A percentile compares a stretch with the other conserved stretches of the same genome.
phyloP scores from a whole-genome alignment of 495 filamentous ascomycete genomes.

The Apiosordaria backusii region DNA sequence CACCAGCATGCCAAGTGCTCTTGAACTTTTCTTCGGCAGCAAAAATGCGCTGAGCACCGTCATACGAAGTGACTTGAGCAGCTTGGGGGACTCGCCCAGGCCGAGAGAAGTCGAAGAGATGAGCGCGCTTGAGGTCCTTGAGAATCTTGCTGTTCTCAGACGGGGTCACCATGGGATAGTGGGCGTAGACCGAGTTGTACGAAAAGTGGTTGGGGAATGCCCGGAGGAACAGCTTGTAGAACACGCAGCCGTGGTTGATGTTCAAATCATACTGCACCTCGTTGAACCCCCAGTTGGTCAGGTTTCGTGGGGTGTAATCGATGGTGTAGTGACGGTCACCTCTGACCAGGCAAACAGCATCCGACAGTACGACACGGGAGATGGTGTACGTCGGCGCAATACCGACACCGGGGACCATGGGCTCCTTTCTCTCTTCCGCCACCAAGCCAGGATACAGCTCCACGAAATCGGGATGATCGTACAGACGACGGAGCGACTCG shows the following conservation, averaged over 20 bases:
- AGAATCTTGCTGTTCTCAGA: slow-evolving; percentile 70
- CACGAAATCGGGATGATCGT: slow-evolving; percentile 67
- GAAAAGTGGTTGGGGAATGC: slow-evolving; percentile 81
- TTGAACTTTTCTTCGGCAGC: slow-evolving; percentile 61
- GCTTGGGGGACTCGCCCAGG: slow-evolving; percentile 52
- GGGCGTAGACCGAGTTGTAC: slow-evolving; percentile 77
- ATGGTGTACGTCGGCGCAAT: slow-evolving; percentile 80
- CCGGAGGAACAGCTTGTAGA: slow-evolving; percentile 77
- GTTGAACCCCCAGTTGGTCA: slow-evolving; percentile 77
- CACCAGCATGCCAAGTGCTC: slow-evolving; percentile 56
- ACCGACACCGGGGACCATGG: slow-evolving; percentile 73
- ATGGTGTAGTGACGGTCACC: slow-evolving; percentile 83
- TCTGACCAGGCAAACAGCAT: slow-evolving; percentile 80
- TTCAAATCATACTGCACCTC: slow-evolving; percentile 46
- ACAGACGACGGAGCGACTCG: slow-evolving; percentile 67
- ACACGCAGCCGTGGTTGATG: slow-evolving; percentile 75
- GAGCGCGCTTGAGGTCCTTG: slow-evolving; percentile 63
- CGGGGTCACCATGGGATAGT: slow-evolving; percentile 76
- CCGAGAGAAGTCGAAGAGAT: slow-evolving; percentile 67
- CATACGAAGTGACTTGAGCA: slow-evolving; percentile 57
- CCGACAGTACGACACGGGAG: slow-evolving; percentile 77
- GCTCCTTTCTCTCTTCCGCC: slow-evolving; percentile 73
- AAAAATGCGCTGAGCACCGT: slow-evolving; percentile 60
- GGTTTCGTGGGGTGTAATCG: slow-evolving; percentile 66
- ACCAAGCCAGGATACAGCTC: slow-evolving; percentile 81